Percentiles rank a stretch among this genome's conserved stretches.
These are phyloP conservation scores for Sclerospora graminicola DNA, from an alignment of 352 stramenopile species.

Conservation along the genomic window DNA sequence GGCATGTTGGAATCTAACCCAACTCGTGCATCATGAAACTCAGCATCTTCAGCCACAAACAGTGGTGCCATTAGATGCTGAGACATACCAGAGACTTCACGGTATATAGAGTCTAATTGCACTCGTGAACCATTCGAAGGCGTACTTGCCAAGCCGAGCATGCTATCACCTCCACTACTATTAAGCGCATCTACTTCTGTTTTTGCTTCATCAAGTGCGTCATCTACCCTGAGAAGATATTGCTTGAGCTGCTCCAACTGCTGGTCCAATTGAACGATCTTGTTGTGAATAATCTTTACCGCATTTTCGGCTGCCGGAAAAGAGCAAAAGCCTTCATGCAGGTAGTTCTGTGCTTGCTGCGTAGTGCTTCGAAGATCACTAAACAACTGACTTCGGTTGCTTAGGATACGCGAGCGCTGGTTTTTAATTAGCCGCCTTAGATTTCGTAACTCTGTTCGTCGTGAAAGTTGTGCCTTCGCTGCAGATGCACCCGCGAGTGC, in stretches of 20 bases:
- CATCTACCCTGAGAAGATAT: slow-evolving; percentile 64
- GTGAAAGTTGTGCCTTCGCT: slow-evolving; percentile 48
- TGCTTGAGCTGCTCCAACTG: slow-evolving; percentile 54
- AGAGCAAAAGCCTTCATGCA: slow-evolving; percentile 74
- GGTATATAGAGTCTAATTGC: slow-evolving; percentile 35
- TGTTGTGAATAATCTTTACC: slow-evolving; percentile 74
- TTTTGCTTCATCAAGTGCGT: slow-evolving; percentile 57
- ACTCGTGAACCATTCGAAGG: slow-evolving; percentile 17
- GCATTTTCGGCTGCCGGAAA: slow-evolving; percentile 66
- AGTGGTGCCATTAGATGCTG: slow-evolving; percentile 65
- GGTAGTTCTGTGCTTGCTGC: slow-evolving; percentile 74
- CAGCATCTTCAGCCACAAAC: slow-evolving; percentile 71
- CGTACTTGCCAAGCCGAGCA: slow-evolving; percentile 38
- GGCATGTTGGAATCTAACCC: slow-evolving; percentile 23
- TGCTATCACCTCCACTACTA: slow-evolving; percentile 37
- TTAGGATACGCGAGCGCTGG: slow-evolving; percentile 69
- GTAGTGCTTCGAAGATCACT: slow-evolving; percentile 74
- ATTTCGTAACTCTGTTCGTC: slow-evolving; percentile 57
- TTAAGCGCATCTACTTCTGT: slow-evolving; percentile 39
- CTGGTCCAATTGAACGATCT: slow-evolving; percentile 68
- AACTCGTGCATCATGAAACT: slow-evolving; percentile 73
- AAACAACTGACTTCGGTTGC: slow-evolving; percentile 71
- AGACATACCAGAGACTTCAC: slow-evolving; percentile 60
- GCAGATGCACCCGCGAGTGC: slow-evolving; percentile 26
- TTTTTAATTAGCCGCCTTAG: slow-evolving; percentile 72